phyloP scores from a whole-genome alignment of 257 asterid genomes.

The Ballota nigra region DNA sequence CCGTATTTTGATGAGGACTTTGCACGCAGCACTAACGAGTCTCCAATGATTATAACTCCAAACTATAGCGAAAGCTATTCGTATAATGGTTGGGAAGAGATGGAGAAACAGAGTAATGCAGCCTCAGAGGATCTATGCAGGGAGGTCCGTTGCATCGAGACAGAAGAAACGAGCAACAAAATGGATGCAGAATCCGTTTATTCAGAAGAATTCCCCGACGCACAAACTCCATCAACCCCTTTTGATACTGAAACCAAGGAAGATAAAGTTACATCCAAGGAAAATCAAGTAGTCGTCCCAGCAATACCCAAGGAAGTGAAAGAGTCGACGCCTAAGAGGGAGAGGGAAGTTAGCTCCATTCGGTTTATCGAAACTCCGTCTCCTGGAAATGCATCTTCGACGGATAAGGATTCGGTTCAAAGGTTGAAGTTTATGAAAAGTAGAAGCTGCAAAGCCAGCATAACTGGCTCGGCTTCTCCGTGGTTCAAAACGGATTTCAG shows the following conservation, averaged over 20 bases:
- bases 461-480: constrained; percentile 42
- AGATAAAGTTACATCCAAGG: constrained; percentile 28
- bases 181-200: constrained; percentile 28
- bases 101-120: constrained; percentile 64
- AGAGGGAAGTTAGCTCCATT: constrained; percentile 43
- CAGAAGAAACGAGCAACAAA: constrained; percentile 38
- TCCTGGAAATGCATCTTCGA: constrained; percentile 35
- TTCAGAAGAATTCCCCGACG: constrained; percentile 31
- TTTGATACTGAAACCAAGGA: constrained; percentile 26
- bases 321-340: constrained; percentile 26
- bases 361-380: constrained; percentile 35
- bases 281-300: constrained; percentile 20
- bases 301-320: constrained; percentile 24
- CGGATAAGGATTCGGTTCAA: constrained; percentile 31
- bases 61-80: constrained; percentile 60
- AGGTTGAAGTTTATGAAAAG: constrained; percentile 53
- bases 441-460: constrained; percentile 69
- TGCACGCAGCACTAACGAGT: constrained; percentile 20
- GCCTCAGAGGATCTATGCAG: constrained; percentile 71
- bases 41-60: constrained; percentile 47
- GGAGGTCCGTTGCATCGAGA: constrained; percentile 82
- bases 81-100: constrained; percentile 72
- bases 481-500: constrained; percentile 37
- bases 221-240: constrained; percentile 26
- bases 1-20: constrained; percentile 54